Evolutionary conservation across 192 early-diverging fungal species (phyloP).

Genomic region (Coemansia sp.): DNA sequence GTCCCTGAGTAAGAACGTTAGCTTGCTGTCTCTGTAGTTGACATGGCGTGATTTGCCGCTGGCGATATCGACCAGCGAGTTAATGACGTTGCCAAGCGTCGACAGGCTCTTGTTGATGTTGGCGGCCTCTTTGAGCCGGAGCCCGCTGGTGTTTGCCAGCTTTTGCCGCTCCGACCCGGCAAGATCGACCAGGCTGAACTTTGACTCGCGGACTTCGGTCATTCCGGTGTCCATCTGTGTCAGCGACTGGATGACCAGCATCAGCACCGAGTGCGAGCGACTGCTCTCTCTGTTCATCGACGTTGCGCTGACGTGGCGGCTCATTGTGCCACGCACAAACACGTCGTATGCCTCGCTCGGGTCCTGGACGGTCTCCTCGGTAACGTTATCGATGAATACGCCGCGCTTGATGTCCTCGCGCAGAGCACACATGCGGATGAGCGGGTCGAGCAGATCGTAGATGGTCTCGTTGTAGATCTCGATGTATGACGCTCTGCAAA

Average conservation of each 20-base stretch:
- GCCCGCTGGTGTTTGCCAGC: slow-evolving; percentile 62
- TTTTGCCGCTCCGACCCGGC: slow-evolving; percentile 78
- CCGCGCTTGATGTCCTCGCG: slow-evolving; percentile 71
- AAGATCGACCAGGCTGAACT: slow-evolving; percentile 80
- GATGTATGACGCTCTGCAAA: slow-evolving; percentile 87
- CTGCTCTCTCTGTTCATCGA: slow-evolving; percentile 85
- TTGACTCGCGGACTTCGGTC: slow-evolving; percentile 64
- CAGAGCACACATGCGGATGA: slow-evolving; percentile 57
- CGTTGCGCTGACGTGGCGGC: slow-evolving; percentile 70
- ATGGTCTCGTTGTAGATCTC: slow-evolving; percentile 96
- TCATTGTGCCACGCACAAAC: slow-evolving; percentile 66
- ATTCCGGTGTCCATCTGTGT: slow-evolving; percentile 55
- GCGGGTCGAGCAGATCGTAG: slow-evolving; percentile 79
- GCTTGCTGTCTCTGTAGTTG: slow-evolving; percentile 70
- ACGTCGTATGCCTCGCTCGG: slow-evolving; percentile 66
- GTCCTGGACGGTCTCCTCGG: slow-evolving; percentile 64
- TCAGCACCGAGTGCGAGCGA: slow-evolving; percentile 81
- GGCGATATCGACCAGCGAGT: slow-evolving; percentile 70
- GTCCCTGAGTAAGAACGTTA: slow-evolving; percentile 70
- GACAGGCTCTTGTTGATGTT: slow-evolving; percentile 84
- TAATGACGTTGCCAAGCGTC: slow-evolving; percentile 81
- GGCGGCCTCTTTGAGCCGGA: slow-evolving; percentile 75
- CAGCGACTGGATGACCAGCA: slow-evolving; percentile 74
- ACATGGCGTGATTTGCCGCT: slow-evolving; percentile 64
- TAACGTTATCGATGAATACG: slow-evolving; percentile 67